These are phyloP conservation scores for Carex myosuroides DNA, from an alignment of 176 grass and related monocot genomes.

Conservation along the genomic window DNA sequence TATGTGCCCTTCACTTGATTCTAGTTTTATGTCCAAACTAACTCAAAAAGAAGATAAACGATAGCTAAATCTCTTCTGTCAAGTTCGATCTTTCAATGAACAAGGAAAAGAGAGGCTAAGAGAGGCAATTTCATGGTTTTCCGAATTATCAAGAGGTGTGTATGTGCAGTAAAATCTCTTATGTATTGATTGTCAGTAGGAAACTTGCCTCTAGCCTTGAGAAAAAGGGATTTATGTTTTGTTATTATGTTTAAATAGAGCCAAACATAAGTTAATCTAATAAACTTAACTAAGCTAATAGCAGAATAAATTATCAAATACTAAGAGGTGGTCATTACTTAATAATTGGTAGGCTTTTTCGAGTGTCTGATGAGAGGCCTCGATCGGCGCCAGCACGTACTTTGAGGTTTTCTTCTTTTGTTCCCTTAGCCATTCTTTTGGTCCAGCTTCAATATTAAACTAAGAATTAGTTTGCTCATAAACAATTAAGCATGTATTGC, in stretches of 20 bases:
- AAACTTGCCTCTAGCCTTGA: too few species aligned
- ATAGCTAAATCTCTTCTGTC: too few species aligned
- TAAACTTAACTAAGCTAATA: background rate
- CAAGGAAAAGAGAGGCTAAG: too few species aligned
- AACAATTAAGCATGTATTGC: background rate
- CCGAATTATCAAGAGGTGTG: too few species aligned
- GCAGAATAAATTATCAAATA: background rate
- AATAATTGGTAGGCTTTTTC: conserved; percentile 50
- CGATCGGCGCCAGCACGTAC: conserved; percentile 69
- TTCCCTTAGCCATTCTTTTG: conserved; percentile 77
- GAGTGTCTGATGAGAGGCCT: conserved; percentile 64
- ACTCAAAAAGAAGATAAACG: too few species aligned
- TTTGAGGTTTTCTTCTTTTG: conserved; percentile 86
- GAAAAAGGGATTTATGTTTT: too few species aligned
- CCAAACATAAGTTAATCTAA: background rate
- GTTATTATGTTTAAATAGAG: background rate
- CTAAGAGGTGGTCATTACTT: conserved; percentile 12
- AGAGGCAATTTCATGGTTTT: too few species aligned
- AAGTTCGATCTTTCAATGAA: too few species aligned
- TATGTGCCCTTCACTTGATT: too few species aligned
- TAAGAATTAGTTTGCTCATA: background rate
- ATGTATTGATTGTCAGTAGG: too few species aligned
- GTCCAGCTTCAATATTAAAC: conserved; percentile 43
- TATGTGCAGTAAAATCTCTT: too few species aligned
- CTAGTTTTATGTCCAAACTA: too few species aligned